Evolutionary conservation across 768 basidiomycete genomes (phyloP).

Genomic region (Pisolithus sp.): DNA sequence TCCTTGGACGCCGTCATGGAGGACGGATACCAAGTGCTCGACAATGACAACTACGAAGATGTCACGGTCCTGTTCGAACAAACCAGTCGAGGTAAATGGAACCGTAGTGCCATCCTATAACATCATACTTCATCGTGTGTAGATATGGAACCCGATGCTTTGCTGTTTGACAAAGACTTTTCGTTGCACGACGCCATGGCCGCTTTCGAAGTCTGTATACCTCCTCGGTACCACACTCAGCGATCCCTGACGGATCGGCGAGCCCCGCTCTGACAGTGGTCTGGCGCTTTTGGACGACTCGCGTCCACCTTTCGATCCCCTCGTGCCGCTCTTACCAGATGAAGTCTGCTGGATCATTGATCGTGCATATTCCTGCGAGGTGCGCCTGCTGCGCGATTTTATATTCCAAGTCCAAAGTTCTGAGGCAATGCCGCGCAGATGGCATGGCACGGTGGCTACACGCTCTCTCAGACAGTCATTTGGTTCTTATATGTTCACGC

Average conservation of each 20-base stretch:
- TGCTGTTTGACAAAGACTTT: constrained; percentile 65
- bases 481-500: constrained; percentile 71
- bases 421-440: constrained; percentile 43
- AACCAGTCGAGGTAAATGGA: constrained; percentile 53
- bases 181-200: constrained; percentile 86
- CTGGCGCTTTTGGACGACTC: constrained; percentile 40
- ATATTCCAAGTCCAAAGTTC: constrained; percentile 6
- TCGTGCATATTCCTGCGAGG: constrained; percentile 71
- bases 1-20: no score
- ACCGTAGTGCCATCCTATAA: neutral
- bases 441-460: constrained; percentile 81
- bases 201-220: constrained; percentile 66
- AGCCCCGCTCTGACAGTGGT: constrained; percentile 85
- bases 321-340: constrained; percentile 57
- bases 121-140: neutral
- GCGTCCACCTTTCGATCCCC: constrained; percentile 54
- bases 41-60: constrained; percentile 56
- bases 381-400: constrained; percentile 26
- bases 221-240: constrained; percentile 10
- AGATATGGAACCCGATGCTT: constrained; percentile 59
- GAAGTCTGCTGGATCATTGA: constrained; percentile 90
- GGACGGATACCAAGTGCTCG: constrained; percentile 35
- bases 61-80: constrained; percentile 52
- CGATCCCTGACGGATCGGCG: constrained; percentile 61
- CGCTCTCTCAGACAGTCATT: constrained; percentile 78